A percentile compares a stretch with the other conserved stretches of the same genome.
Evolutionary conservation across 768 basidiomycete species (phyloP).

Genomic region (Pleurotus giganteus): DNA sequence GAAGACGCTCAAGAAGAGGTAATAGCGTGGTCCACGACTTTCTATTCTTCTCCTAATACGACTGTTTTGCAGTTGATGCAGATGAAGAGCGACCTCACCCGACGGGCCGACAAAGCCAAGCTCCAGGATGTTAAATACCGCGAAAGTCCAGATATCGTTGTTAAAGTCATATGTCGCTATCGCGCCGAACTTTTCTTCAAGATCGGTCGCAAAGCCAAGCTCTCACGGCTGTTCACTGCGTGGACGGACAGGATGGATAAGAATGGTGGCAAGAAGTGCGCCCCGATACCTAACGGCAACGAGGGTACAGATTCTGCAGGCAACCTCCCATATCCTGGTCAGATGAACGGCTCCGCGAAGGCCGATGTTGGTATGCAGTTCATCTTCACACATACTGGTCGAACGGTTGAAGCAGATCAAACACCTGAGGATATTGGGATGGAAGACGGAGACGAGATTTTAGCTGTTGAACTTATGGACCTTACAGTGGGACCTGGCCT

Average conservation of each 20-base stretch:
- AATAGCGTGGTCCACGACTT: conserved; percentile 10
- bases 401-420: conserved; percentile 75
- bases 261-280: conserved; percentile 41
- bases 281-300: conserved; percentile 17
- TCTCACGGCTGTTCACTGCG: conserved; percentile 78
- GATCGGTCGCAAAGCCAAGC: conserved; percentile 86
- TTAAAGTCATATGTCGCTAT: conserved; percentile 87
- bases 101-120: conserved; percentile 76
- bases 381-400: conserved; percentile 81
- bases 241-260: conserved; percentile 90
- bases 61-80: conserved; percentile 55
- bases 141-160: conserved; percentile 86
- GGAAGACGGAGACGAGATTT: conserved; percentile 86
- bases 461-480: conserved; percentile 90
- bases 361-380: conserved; percentile 66
- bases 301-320: conserved; percentile 20
- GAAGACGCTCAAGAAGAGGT: conserved; percentile 88
- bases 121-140: conserved; percentile 78
- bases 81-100: conserved; percentile 81
- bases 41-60: conserved; percentile 9
- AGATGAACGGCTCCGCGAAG: conserved; percentile 49
- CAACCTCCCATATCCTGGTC: conserved; percentile 22
- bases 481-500: conserved; percentile 66
- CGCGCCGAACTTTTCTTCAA: conserved; percentile 92
- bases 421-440: conserved; percentile 86